Conservation (phyloP, 208 protist genomes). For the Trypanosoma grayi region DNA sequence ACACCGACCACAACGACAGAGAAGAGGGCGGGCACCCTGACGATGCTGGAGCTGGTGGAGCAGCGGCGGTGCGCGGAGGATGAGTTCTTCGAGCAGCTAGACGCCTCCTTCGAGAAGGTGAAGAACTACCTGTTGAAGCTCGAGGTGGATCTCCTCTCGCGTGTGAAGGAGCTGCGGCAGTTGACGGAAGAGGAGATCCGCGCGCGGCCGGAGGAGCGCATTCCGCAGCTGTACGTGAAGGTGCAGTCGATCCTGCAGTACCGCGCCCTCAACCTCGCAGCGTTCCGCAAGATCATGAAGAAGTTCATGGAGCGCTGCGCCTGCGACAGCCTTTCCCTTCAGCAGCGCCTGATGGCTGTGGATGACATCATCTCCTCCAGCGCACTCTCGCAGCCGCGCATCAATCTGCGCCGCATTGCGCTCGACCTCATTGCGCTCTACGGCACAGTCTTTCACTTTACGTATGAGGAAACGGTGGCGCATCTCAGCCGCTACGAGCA, state of each 20-base stretch:
- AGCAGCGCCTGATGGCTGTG: slow-evolving; percentile 41
- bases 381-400: slow-evolving; percentile 43
- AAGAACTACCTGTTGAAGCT: slow-evolving; percentile 47
- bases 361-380: slow-evolving; percentile 54
- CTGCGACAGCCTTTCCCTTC: slow-evolving; percentile 64
- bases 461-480: slow-evolving; percentile 57
- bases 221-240: slow-evolving; percentile 65
- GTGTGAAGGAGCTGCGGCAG: slow-evolving; percentile 41
- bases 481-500: slow-evolving; percentile 47
- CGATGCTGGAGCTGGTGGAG: slow-evolving; percentile 26
- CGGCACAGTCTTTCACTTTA: slow-evolving; percentile 66
- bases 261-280: slow-evolving; percentile 66
- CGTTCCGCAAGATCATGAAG: slow-evolving; percentile 74
- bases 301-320: slow-evolving; percentile 83
- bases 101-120: slow-evolving; percentile 56
- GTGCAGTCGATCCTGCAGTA: slow-evolving; percentile 66
- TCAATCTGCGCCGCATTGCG: slow-evolving; percentile 59
- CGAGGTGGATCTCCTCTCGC: slow-evolving; percentile 38
- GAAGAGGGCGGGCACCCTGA: too few species aligned
- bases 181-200: slow-evolving; percentile 63
- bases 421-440: slow-evolving; percentile 70
- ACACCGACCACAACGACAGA: background rate
- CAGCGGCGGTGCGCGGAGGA: slow-evolving; percentile 37
- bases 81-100: slow-evolving; percentile 65
- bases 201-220: slow-evolving; percentile 37